These are phyloP conservation scores for Penicillium hesseltinei DNA, from an alignment of 2,329 filamentous ascomycete species.

Conservation along the genomic window DNA sequence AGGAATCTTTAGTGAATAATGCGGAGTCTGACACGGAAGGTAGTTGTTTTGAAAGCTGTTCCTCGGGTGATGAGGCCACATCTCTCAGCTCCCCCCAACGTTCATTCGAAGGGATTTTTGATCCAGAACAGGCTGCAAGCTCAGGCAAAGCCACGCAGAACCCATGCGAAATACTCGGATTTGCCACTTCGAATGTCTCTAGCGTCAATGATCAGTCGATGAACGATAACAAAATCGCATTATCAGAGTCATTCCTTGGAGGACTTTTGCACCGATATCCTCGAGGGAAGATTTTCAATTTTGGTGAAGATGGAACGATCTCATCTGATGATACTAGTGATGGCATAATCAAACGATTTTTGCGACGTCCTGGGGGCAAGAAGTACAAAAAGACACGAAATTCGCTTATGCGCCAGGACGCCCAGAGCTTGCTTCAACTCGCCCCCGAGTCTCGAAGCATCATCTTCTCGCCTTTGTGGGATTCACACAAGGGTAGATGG, in stretches of 20 bases:
- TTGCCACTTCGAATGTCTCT: constrained; percentile 8
- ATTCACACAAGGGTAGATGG: constrained; percentile 28
- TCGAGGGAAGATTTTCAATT: constrained; percentile 49
- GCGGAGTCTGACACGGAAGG: constrained; percentile 5
- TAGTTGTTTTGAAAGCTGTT: constrained; percentile 8
- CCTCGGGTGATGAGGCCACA: constrained; percentile 11
- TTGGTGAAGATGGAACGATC: constrained; percentile 40
- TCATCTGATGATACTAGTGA: constrained; percentile 23
- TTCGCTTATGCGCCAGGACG: constrained; percentile 12
- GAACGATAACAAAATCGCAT: constrained; percentile 14
- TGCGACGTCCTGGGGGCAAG: constrained; percentile 2
- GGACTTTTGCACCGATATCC: constrained; percentile 48
- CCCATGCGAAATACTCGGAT: constrained; percentile 15
- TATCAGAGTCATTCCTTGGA: constrained; percentile 44
- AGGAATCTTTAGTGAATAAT: constrained; percentile 3
- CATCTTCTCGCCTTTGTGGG: constrained; percentile 30
- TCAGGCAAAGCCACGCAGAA: constrained; percentile 1
- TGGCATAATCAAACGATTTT: constrained; percentile 4
- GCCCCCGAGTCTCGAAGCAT: constrained; percentile 22
- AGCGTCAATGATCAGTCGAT: constrained; percentile 29
- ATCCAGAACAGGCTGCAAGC: not conserved
- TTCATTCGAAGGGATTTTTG: not conserved
- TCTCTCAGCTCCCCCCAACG: not conserved
- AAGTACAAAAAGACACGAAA: constrained; percentile 13
- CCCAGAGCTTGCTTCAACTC: constrained; percentile 8